phyloP scores from a whole-genome alignment of 2,329 filamentous ascomycete species.

The Daldinia sp. region DNA sequence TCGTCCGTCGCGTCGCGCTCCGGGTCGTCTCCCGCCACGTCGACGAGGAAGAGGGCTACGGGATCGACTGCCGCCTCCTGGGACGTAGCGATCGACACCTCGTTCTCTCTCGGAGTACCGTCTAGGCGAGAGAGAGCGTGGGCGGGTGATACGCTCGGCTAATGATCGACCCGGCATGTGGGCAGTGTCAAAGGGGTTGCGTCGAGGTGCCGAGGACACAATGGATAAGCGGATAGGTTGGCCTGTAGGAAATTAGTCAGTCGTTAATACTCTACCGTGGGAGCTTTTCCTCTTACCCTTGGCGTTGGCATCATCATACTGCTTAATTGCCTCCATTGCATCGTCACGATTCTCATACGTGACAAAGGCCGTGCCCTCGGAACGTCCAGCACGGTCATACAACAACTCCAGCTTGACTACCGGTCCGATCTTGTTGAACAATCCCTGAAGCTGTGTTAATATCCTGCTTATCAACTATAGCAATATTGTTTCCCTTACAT shows the following conservation, averaged over 20 bases:
- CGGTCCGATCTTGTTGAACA: conserved; percentile 83
- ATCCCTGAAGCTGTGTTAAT: conserved; percentile 67
- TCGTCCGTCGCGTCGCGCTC: conserved; percentile 60
- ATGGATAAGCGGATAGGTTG: conserved; percentile 84
- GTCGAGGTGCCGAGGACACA: conserved; percentile 65
- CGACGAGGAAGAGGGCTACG: conserved; percentile 70
- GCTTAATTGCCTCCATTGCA: conserved; percentile 78
- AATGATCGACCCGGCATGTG: conserved; percentile 68
- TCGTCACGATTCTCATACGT: conserved; percentile 80
- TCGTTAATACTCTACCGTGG: neutral
- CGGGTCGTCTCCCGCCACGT: conserved; percentile 60
- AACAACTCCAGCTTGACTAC: conserved; percentile 76
- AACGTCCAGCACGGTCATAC: conserved; percentile 91
- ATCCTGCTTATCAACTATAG: neutral
- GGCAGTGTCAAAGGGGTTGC: conserved; percentile 69
- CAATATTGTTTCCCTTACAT: conserved; percentile 62
- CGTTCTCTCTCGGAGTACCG: conserved; percentile 65
- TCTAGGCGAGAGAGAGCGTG: conserved; percentile 71
- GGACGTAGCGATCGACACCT: conserved; percentile 84
- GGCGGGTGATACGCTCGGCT: conserved; percentile 74
- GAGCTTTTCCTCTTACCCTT: conserved; percentile 66
- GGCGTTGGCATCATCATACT: conserved; percentile 92
- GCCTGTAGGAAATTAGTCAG: conserved; percentile 57
- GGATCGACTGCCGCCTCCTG: conserved; percentile 66
- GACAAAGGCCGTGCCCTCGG: conserved; percentile 85